Conservation (phyloP, 1,284 basidiomycete species). For the Cutaneotrichosporon curvatum region DNA sequence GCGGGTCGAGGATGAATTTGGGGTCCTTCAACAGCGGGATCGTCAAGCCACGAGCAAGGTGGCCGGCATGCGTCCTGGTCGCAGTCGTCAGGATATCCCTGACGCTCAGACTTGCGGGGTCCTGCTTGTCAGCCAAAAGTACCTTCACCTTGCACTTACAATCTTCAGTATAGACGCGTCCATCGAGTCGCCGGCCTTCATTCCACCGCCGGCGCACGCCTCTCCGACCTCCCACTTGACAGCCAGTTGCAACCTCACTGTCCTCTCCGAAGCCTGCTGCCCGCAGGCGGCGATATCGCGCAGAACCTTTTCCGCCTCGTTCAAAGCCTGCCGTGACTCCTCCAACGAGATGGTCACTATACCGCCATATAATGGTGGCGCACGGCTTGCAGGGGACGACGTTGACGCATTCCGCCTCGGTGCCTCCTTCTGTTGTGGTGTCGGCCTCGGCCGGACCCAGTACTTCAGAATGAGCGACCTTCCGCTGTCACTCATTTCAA, state of each 20-base stretch:
- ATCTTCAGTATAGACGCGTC: conserved; percentile 22
- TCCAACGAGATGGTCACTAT: conserved; percentile 23
- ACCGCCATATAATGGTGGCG: conserved; percentile 26
- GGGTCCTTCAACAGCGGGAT: conserved; percentile 22
- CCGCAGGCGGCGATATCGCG: conserved; percentile 16
- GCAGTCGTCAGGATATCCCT: conserved; percentile 26
- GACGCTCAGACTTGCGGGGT: conserved; percentile 25
- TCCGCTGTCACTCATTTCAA: conserved; percentile 30
- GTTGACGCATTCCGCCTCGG: not conserved
- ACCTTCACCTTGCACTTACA: conserved; percentile 22
- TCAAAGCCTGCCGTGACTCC: conserved; percentile 15
- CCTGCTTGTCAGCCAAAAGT: conserved; percentile 15
- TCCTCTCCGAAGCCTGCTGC: conserved; percentile 20
- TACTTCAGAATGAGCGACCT: conserved; percentile 32
- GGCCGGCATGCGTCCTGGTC: conserved; percentile 33
- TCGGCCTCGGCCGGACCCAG: conserved; percentile 25
- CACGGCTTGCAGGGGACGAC: not conserved
- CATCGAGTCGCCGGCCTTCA: conserved; percentile 31
- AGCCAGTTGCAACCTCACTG: conserved; percentile 22
- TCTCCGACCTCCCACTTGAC: conserved; percentile 40
- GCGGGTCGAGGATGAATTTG: conserved; percentile 25
- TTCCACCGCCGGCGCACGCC: conserved; percentile 28
- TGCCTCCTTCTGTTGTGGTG: not conserved
- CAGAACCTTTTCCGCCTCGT: conserved; percentile 18
- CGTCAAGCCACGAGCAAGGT: conserved; percentile 24